These are phyloP conservation scores for Pelargonium fulgidum DNA, from an alignment of 441 rosid genomes.

Conservation along the genomic window DNA sequence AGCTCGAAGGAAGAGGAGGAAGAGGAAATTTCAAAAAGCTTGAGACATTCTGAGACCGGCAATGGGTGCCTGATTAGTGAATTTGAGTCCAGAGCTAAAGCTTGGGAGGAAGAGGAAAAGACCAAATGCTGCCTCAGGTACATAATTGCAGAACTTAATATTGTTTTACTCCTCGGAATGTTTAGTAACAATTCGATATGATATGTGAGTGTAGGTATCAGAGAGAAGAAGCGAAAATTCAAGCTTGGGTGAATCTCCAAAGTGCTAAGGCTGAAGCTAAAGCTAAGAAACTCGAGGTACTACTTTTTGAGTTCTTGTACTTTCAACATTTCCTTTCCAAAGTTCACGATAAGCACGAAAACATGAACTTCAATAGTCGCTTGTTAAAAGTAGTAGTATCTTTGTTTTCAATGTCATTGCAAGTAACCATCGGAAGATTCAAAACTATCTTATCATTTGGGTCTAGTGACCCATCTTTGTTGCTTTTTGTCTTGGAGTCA, in stretches of 20 bases:
- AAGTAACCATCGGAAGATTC: not conserved
- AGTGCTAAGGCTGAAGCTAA: slow-evolving; percentile 93
- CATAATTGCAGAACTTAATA: not conserved
- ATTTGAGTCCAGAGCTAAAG: slow-evolving; percentile 49
- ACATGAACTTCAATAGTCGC: not conserved
- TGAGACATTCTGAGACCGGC: slow-evolving; percentile 67
- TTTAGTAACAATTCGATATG: not conserved
- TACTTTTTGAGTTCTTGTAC: not conserved
- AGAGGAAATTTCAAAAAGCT: slow-evolving; percentile 78
- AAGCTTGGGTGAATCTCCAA: slow-evolving; percentile 92
- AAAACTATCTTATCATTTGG: too few relatives aligned
- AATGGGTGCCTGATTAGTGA: slow-evolving; percentile 39
- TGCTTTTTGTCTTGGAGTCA: not conserved
- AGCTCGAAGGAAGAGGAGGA: slow-evolving; percentile 96
- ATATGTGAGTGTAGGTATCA: slow-evolving; percentile 47
- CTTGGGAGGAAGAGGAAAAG: slow-evolving; percentile 77
- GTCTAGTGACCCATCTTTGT: too few relatives aligned
- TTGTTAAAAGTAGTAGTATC: too few relatives aligned
- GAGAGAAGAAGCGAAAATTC: slow-evolving; percentile 88
- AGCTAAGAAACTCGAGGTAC: slow-evolving; percentile 87
- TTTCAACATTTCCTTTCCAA: too few relatives aligned
- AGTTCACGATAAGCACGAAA: not conserved
- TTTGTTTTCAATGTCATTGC: too few relatives aligned
- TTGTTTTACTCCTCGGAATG: not conserved
- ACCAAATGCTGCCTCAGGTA: slow-evolving; percentile 73